Evolutionary conservation across 2,329 filamentous ascomycete genomes (phyloP).

Genomic region (Hypoxylon rubiginosum): DNA sequence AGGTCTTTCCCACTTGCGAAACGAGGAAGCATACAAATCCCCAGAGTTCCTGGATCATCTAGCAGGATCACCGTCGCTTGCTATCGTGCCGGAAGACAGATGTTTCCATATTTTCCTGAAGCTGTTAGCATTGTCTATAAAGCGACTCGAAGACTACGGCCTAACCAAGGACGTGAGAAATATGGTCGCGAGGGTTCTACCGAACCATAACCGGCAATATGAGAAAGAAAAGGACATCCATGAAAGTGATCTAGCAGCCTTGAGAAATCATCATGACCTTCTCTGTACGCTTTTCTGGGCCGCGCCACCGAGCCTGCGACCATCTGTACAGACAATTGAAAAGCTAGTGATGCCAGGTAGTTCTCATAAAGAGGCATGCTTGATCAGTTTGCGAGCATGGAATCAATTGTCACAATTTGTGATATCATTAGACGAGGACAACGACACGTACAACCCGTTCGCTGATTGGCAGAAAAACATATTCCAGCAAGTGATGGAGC

Average conservation of each 20-base stretch:
- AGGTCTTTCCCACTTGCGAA: conserved; percentile 71
- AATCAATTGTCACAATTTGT: conserved; percentile 72
- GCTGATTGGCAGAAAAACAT: conserved; percentile 69
- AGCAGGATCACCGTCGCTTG: conserved; percentile 59
- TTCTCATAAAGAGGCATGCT: conserved; percentile 75
- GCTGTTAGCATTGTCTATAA: conserved; percentile 70
- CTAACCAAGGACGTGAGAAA: conserved; percentile 71
- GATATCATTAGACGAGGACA: conserved; percentile 60
- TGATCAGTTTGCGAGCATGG: conserved; percentile 75
- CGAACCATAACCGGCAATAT: conserved; percentile 75
- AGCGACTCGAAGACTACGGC: conserved; percentile 61
- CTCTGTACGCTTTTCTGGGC: conserved; percentile 76
- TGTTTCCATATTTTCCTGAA: conserved; percentile 79
- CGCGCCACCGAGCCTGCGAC: conserved; percentile 67
- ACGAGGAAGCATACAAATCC: conserved; percentile 73
- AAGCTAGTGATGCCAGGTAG: conserved; percentile 69
- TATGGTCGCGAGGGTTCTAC: conserved; percentile 71
- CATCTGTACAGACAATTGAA: conserved; percentile 67
- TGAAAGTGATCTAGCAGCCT: conserved; percentile 71
- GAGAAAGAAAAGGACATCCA: conserved; percentile 72
- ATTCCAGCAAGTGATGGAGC: conserved; percentile 68
- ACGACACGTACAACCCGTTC: conserved; percentile 63
- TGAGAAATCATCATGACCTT: conserved; percentile 78
- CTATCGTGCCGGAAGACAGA: conserved; percentile 66
- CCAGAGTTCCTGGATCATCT: conserved; percentile 73